phyloP scores from a whole-genome alignment of 1,284 basidiomycete species.

The Puccinia novopanici region DNA sequence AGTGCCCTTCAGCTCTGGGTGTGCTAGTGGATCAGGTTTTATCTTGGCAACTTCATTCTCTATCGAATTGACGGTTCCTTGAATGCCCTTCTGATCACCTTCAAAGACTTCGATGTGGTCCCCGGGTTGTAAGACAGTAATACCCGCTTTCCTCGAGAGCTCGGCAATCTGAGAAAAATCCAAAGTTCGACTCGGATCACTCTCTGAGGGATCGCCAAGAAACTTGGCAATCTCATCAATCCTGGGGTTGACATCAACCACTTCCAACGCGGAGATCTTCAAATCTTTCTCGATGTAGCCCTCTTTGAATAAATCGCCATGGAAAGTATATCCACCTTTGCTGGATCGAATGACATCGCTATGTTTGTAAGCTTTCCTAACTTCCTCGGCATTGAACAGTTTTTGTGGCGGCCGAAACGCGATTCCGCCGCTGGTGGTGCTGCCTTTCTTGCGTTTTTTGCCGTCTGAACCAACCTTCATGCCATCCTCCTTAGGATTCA shows the following conservation, averaged over 20 bases:
- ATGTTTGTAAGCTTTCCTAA: constrained; percentile 79
- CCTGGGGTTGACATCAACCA: constrained; percentile 90
- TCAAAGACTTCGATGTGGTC: constrained; percentile 97
- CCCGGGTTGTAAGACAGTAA: constrained; percentile 89
- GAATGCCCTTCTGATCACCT: constrained; percentile 89
- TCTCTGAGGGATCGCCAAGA: constrained; percentile 60
- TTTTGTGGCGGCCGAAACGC: constrained; percentile 81
- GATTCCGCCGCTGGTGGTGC: constrained; percentile 55
- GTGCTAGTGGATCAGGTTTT: constrained; percentile 64
- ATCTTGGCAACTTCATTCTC: constrained; percentile 73
- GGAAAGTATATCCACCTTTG: constrained; percentile 77
- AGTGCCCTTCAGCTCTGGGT: constrained; percentile 65
- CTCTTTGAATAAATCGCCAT: constrained; percentile 87
- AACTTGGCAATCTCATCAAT: constrained; percentile 95
- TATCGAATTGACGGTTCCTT: constrained; percentile 88
- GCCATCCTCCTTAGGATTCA: constrained; percentile 80
- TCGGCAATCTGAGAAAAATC: constrained; percentile 84
- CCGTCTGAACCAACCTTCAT: constrained; percentile 64
- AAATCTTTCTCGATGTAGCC: constrained; percentile 97
- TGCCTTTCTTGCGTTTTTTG: constrained; percentile 69
- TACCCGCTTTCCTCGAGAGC: constrained; percentile 79
- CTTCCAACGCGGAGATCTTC: constrained; percentile 74
- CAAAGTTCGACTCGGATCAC: constrained; percentile 62
- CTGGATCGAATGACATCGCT: constrained; percentile 68
- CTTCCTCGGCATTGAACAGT: constrained; percentile 92